A percentile compares a stretch with the other conserved stretches of the same genome.
phyloP scores from a whole-genome alignment of 2,329 filamentous ascomycete genomes.

The Periconia macrospinosa region DNA sequence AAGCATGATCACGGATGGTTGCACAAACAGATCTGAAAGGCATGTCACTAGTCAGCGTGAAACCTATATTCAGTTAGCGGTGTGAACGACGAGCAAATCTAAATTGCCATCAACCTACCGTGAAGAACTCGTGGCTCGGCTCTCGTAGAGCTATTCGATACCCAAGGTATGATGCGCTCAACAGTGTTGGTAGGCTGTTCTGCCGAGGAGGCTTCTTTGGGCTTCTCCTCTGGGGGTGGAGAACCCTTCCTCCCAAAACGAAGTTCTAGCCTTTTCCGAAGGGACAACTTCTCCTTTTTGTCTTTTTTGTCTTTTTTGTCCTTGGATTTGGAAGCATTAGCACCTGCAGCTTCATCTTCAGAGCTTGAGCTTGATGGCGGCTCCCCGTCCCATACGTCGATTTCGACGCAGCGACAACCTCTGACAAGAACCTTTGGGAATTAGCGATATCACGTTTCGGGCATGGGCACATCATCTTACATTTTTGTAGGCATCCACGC shows the following conservation, averaged over 20 bases:
- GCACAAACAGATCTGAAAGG: conserved; percentile 85
- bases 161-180: conserved; percentile 32
- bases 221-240: conserved; percentile 21
- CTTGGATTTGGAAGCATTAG: conserved; percentile 20
- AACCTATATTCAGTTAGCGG: conserved; percentile 41
- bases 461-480: conserved; percentile 50
- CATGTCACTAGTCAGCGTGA: conserved; percentile 83
- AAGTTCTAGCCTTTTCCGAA: conserved; percentile 40
- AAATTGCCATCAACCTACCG: conserved; percentile 48
- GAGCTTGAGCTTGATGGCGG: conserved; percentile 46
- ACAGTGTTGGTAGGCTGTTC: conserved; percentile 7
- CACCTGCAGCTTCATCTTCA: conserved; percentile 32
- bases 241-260: conserved; percentile 34
- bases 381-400: conserved; percentile 89
- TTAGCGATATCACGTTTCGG: neutral
- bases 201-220: conserved; percentile 13
- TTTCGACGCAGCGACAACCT: conserved; percentile 88
- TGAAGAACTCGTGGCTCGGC: conserved; percentile 81
- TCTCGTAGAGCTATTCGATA: conserved; percentile 29
- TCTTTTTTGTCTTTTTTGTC: conserved; percentile 32
- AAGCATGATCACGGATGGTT: conserved; percentile 77
- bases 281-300: conserved; percentile 28
- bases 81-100: neutral
- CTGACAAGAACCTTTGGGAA: conserved; percentile 64
- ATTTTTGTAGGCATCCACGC: conserved; percentile 75